phyloP scores from a whole-genome alignment of 148 eudicot species.

The Vaccinium darrowii region DNA sequence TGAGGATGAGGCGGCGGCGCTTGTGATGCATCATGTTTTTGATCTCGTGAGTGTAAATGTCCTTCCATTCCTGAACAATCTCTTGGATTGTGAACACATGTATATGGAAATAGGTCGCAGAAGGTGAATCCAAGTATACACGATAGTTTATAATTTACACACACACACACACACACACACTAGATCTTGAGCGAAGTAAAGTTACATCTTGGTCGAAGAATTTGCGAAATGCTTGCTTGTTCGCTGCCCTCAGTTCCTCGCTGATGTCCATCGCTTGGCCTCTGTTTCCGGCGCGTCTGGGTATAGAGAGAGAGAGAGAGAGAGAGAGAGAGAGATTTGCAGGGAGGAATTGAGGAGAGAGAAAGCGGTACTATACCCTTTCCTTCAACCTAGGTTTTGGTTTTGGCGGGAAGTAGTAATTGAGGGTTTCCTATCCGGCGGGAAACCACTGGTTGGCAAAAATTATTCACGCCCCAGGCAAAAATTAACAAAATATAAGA shows the following conservation, averaged over 20 bases:
- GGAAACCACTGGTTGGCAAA: neutral
- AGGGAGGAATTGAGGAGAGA: slow-evolving; percentile 1
- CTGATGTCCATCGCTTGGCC: slow-evolving; percentile 65
- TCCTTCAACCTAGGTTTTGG: slow-evolving; percentile 3
- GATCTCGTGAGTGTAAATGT: slow-evolving; percentile 59
- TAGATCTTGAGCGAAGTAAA: neutral
- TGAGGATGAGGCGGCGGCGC: slow-evolving; percentile 66
- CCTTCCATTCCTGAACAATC: slow-evolving; percentile 47
- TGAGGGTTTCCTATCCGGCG: slow-evolving; percentile 6
- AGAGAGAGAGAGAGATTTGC: neutral
- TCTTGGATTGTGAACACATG: neutral
- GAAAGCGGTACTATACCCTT: neutral
- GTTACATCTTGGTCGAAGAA: slow-evolving; percentile 78
- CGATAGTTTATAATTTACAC: too few species aligned
- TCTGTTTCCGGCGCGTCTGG: neutral
- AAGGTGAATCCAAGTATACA: neutral
- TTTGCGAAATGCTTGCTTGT: slow-evolving; percentile 80
- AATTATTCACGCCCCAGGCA: neutral
- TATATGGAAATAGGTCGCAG: neutral
- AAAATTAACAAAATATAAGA: neutral
- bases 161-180: too few species aligned
- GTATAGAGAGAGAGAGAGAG: neutral
- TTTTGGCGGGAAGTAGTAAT: slow-evolving; percentile 5
- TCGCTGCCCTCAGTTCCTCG: slow-evolving; percentile 71
- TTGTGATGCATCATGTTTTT: slow-evolving; percentile 63